These are phyloP conservation scores for Daldinia decipiens DNA, from an alignment of 495 filamentous ascomycete genomes.

Conservation along the genomic window DNA sequence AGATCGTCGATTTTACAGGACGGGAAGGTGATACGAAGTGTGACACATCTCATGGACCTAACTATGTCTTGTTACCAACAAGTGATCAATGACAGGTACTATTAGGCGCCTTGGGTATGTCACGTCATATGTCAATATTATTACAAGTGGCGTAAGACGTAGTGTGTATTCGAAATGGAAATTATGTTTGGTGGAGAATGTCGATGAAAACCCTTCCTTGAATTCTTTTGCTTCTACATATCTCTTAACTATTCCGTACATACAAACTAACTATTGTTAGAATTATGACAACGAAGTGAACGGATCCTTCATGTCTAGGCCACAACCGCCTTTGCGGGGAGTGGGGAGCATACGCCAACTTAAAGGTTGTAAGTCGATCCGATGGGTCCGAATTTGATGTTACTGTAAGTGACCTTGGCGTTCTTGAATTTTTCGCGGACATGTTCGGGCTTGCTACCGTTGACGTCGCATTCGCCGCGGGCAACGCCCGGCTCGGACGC, in stretches of 20 bases:
- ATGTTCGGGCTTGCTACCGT: conserved; percentile 63
- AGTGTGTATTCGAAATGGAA: neutral
- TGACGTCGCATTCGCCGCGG: conserved; percentile 72
- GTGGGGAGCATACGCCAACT: conserved; percentile 13
- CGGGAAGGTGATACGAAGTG: neutral
- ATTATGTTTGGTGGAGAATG: neutral
- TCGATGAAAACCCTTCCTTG: neutral
- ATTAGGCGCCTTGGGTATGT: neutral
- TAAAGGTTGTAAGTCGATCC: conserved; percentile 63
- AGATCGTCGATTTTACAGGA: neutral
- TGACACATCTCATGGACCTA: neutral
- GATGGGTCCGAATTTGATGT: conserved; percentile 76
- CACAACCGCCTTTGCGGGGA: neutral
- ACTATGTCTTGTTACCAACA: neutral
- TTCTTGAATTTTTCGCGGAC: conserved; percentile 49
- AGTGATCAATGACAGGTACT: neutral
- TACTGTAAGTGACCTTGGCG: conserved; percentile 64
- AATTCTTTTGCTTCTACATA: neutral
- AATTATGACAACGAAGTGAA: conserved; percentile 18
- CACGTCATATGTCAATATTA: neutral
- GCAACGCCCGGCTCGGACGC: conserved; percentile 71
- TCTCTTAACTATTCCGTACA: conserved; percentile 8
- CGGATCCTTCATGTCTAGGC: conserved; percentile 6
- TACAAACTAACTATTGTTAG: conserved; percentile 9
- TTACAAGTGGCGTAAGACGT: neutral